phyloP scores from a whole-genome alignment of 768 basidiomycete genomes.

The Lactifluus volemus region DNA sequence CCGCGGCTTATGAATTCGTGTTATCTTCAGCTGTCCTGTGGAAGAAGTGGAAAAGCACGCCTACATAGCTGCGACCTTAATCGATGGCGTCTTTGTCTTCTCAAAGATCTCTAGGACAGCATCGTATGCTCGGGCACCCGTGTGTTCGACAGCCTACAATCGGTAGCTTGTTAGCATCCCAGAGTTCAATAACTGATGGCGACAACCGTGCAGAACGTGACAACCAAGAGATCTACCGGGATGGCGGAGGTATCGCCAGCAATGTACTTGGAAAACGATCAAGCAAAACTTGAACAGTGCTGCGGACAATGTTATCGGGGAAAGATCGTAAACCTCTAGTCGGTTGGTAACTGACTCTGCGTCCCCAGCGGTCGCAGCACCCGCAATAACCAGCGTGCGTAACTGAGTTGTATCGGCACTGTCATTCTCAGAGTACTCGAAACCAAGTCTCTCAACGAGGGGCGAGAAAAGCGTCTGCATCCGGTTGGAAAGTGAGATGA shows the following conservation, averaged over 20 bases:
- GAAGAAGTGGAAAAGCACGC: slow-evolving; percentile 18
- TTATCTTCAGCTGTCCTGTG: background rate
- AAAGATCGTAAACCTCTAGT: background rate
- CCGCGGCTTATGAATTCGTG: slow-evolving; percentile 38
- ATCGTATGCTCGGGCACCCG: slow-evolving; percentile 67
- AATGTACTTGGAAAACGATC: slow-evolving; percentile 62
- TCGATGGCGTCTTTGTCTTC: slow-evolving; percentile 65
- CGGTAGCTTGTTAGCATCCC: background rate
- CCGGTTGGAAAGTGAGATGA: background rate
- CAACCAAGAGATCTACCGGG: slow-evolving; percentile 65
- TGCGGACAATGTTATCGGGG: slow-evolving; percentile 29
- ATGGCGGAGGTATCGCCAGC: slow-evolving; percentile 69
- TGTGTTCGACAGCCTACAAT: slow-evolving; percentile 58
- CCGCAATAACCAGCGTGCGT: slow-evolving; percentile 59
- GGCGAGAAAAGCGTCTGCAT: slow-evolving; percentile 59
- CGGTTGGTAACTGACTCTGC: slow-evolving; percentile 24
- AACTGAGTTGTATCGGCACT: slow-evolving; percentile 59
- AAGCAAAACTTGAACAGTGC: slow-evolving; percentile 66
- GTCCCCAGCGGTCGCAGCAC: slow-evolving; percentile 43
- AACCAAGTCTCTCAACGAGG: slow-evolving; percentile 70
- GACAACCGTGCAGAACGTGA: slow-evolving; percentile 43
- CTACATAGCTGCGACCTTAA: slow-evolving; percentile 63
- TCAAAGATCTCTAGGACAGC: slow-evolving; percentile 59
- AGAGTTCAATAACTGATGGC: slow-evolving; percentile 15
- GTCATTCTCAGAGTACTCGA: slow-evolving; percentile 60